These are phyloP conservation scores for Trichomonascaceae sp. DNA, from an alignment of 1,139 yeast species.

Conservation along the genomic window DNA sequence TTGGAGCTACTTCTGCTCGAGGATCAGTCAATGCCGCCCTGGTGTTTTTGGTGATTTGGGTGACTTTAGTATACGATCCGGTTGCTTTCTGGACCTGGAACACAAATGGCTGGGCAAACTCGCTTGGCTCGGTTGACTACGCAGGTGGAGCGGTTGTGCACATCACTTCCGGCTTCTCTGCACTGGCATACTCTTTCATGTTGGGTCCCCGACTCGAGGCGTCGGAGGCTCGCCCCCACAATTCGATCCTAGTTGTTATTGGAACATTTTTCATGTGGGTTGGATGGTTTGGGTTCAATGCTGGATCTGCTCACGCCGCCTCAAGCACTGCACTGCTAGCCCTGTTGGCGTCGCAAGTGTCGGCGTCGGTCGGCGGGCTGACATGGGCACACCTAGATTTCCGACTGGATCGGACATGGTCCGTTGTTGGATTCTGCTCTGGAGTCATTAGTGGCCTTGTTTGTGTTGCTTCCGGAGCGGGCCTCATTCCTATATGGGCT, in stretches of 20 bases:
- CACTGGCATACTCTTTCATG: slow-evolving; percentile 45
- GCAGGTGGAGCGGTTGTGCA: slow-evolving; percentile 60
- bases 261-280: slow-evolving; percentile 48
- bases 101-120: slow-evolving; percentile 40
- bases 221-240: slow-evolving; percentile 21
- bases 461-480: slow-evolving; percentile 30
- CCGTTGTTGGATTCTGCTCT: slow-evolving; percentile 28
- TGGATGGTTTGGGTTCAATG: slow-evolving; percentile 87
- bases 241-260: slow-evolving; percentile 29
- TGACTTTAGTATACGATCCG: slow-evolving; percentile 46
- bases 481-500: slow-evolving; percentile 26
- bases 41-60: slow-evolving; percentile 42
- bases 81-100: slow-evolving; percentile 60
- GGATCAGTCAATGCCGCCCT: slow-evolving; percentile 43
- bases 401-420: slow-evolving; percentile 20
- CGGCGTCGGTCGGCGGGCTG: slow-evolving; percentile 25
- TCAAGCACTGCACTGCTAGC: slow-evolving; percentile 34
- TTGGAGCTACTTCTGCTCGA: slow-evolving; percentile 48
- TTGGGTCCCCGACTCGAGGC: slow-evolving; percentile 34
- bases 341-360: slow-evolving; percentile 21
- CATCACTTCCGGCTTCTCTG: slow-evolving; percentile 45
- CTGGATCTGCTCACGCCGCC: slow-evolving; percentile 61
- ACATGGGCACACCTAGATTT: slow-evolving; percentile 24
- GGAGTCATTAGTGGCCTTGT: slow-evolving; percentile 30
- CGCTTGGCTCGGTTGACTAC: slow-evolving; percentile 42